Percentiles rank a stretch among this genome's conserved stretches.
Evolutionary conservation across 2,329 filamentous ascomycete species (phyloP).

Genomic region (Neonectria magnoliae): DNA sequence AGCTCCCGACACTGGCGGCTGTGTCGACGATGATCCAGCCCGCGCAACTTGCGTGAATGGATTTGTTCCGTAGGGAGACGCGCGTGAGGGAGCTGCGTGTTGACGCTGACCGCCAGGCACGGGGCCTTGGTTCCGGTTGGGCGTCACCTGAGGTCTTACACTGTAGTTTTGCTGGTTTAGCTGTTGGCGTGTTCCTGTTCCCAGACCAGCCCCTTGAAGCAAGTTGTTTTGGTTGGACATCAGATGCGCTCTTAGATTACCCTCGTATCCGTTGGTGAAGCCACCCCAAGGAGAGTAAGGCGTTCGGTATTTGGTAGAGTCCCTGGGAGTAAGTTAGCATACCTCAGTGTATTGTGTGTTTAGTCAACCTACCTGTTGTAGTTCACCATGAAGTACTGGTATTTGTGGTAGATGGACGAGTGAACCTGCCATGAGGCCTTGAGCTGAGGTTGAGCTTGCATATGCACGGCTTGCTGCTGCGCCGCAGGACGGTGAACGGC

Average conservation of each 20-base stretch:
- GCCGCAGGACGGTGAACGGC: constrained; percentile 14
- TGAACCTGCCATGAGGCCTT: constrained; percentile 49
- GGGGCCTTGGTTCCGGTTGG: background rate
- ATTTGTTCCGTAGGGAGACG: constrained; percentile 8
- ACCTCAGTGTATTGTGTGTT: background rate
- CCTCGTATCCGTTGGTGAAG: constrained; percentile 71
- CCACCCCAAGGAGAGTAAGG: constrained; percentile 67
- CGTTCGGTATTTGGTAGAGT: constrained; percentile 66
- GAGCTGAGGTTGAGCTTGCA: constrained; percentile 34
- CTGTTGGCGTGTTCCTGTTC: constrained; percentile 10
- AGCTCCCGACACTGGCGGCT: background rate
- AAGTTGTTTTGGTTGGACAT: constrained; percentile 47
- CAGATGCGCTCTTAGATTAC: constrained; percentile 58
- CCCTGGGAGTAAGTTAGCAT: constrained; percentile 50
- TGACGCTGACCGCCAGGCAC: background rate
- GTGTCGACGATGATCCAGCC: constrained; percentile 10
- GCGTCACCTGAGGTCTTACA: background rate
- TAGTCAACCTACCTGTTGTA: constrained; percentile 61
- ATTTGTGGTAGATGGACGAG: constrained; percentile 61
- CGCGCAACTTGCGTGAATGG: constrained; percentile 17
- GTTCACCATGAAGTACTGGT: constrained; percentile 68
- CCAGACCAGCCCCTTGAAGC: constrained; percentile 40
- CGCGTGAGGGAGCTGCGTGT: background rate
- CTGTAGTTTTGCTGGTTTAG: constrained; percentile 5
- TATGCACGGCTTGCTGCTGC: constrained; percentile 24